Conservation (phyloP, 1,284 basidiomycete species). For the Malassezia furfur region DNA sequence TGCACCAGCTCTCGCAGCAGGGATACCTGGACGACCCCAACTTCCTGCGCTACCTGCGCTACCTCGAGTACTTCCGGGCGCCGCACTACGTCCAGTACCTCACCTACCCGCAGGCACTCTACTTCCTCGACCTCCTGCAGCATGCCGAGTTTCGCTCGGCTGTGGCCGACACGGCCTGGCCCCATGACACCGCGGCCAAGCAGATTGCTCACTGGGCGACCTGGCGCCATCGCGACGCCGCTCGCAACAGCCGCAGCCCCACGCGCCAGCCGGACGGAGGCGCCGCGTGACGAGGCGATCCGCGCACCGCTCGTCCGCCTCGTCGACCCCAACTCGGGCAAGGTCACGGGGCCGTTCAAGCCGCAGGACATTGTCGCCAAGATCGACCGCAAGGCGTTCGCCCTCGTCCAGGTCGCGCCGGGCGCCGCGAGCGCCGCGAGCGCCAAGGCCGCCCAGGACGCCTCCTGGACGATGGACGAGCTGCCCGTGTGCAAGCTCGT, state of each 20-base stretch:
- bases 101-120: slow-evolving; percentile 36
- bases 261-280: neutral
- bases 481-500: slow-evolving; percentile 49
- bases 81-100: slow-evolving; percentile 36
- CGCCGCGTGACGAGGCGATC: slow-evolving; percentile 23
- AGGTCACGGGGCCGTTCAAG: slow-evolving; percentile 26
- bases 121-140: slow-evolving; percentile 32
- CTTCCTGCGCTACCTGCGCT: slow-evolving; percentile 32
- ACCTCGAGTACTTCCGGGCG: slow-evolving; percentile 34
- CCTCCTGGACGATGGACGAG: slow-evolving; percentile 15
- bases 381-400: slow-evolving; percentile 30
- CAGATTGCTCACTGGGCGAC: slow-evolving; percentile 41
- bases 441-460: neutral
- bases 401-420: slow-evolving; percentile 31
- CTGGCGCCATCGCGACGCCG: slow-evolving; percentile 20
- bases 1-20: slow-evolving; percentile 32
- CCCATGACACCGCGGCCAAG: slow-evolving; percentile 28
- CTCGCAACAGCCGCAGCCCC: neutral
- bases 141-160: slow-evolving; percentile 29
- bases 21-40: slow-evolving; percentile 23
- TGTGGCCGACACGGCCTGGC: slow-evolving; percentile 29
- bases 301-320: slow-evolving; percentile 22
- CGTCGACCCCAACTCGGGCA: slow-evolving; percentile 32
- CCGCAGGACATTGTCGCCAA: slow-evolving; percentile 25
- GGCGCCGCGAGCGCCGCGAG: neutral